These are phyloP conservation scores for Trapa incisa DNA, from an alignment of 345 rosid genomes.

Conservation along the genomic window DNA sequence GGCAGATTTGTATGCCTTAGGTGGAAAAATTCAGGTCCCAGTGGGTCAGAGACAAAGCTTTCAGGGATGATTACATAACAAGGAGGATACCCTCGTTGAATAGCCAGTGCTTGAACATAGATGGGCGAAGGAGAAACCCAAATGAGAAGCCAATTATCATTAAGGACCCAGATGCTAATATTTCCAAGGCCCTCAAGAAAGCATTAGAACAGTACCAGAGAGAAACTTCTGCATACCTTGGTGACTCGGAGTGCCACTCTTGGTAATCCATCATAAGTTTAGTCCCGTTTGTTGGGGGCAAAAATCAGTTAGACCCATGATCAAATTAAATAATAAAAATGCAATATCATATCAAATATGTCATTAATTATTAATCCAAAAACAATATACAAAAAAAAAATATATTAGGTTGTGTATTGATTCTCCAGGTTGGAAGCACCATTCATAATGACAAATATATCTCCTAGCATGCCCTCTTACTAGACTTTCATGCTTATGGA, in stretches of 20 bases:
- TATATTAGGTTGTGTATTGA: no score
- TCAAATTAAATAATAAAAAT: no score
- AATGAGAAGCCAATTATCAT: background rate
- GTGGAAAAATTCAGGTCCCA: conserved; percentile 5
- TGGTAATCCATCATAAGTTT: background rate
- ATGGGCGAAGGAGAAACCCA: background rate
- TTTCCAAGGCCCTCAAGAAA: conserved; percentile 3
- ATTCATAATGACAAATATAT: no score
- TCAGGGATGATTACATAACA: conserved; percentile 1
- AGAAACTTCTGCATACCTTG: background rate
- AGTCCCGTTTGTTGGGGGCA: no score
- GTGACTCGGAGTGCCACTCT: background rate
- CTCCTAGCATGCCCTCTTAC: no score
- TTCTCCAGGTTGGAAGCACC: no score
- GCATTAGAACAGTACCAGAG: background rate
- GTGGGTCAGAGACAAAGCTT: conserved; percentile 4
- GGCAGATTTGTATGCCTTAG: background rate
- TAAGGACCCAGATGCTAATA: background rate
- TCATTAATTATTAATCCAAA: no score
- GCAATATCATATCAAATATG: no score
- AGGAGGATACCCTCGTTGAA: background rate
- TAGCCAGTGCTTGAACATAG: background rate
- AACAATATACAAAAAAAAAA: no score
- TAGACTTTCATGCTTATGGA: no score
- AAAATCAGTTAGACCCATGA: no score